Conservation (phyloP, 164 flowering plant genomes). For the Litsea cubeba region DNA sequence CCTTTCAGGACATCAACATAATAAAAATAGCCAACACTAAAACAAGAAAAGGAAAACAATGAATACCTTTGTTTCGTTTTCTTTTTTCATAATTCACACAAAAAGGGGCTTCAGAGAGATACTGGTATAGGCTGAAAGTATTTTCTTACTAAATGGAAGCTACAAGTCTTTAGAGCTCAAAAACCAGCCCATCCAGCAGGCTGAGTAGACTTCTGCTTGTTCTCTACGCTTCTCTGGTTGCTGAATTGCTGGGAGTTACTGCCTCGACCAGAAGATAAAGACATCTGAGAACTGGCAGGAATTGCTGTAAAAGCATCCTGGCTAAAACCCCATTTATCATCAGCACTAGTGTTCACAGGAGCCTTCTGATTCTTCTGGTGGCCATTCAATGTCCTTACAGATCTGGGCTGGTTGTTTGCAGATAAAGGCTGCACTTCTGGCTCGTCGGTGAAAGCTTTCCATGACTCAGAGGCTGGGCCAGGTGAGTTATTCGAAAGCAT, state of each 20-base stretch:
- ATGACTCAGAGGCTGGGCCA: conserved; percentile 42
- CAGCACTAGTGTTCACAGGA: conserved; percentile 20
- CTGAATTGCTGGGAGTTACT: conserved; percentile 42
- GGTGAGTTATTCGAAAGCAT: conserved; percentile 26
- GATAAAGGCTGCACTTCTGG: conserved; percentile 17
- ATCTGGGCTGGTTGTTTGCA: conserved; percentile 20
- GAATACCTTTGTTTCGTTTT: too few relatives aligned
- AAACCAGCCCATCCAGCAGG: conserved; percentile 99
- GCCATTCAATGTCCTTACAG: conserved; percentile 66
- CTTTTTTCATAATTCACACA: neutral
- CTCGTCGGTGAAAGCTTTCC: conserved; percentile 42
- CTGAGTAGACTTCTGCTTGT: conserved; percentile 44
- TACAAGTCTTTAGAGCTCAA: conserved; percentile 11
- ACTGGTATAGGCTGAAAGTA: neutral
- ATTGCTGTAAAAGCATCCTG: conserved; percentile 69
- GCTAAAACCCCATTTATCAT: conserved; percentile 73
- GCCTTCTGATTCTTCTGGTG: conserved; percentile 35
- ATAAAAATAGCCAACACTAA: too few relatives aligned
- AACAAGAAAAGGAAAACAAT: too few relatives aligned
- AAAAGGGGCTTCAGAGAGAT: neutral
- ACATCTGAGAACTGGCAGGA: conserved; percentile 39
- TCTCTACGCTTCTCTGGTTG: conserved; percentile 36
- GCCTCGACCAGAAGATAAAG: conserved; percentile 29
- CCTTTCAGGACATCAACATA: neutral
- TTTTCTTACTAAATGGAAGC: neutral